A percentile compares a stretch with the other conserved stretches of the same genome.
phyloP scores from a whole-genome alignment of 1,284 basidiomycete species.

The Peniophora sp. region DNA sequence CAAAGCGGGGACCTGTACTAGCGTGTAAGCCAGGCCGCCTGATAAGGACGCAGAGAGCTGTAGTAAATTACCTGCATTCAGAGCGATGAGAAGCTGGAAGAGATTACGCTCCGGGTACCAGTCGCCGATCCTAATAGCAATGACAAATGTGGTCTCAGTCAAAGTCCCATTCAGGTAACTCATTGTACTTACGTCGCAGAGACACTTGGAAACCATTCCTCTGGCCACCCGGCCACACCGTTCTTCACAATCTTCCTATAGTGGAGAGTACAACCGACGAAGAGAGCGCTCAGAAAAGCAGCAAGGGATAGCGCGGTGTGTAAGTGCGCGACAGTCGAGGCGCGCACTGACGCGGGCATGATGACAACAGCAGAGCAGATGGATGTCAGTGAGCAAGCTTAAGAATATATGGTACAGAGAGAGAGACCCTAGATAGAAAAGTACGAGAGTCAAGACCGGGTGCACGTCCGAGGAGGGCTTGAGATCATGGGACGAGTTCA shows the following conservation, averaged over 20 bases:
- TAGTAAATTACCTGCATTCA: conserved; percentile 59
- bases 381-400: too few relatives aligned
- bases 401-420: too few relatives aligned
- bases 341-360: conserved; percentile 14
- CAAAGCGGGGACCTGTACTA: conserved; percentile 67
- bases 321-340: conserved; percentile 45
- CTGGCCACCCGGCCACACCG: conserved; percentile 74
- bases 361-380: too few relatives aligned
- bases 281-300: conserved; percentile 69
- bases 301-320: conserved; percentile 68
- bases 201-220: conserved; percentile 92
- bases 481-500: too few relatives aligned
- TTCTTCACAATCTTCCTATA: conserved; percentile 90
- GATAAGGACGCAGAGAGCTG: conserved; percentile 19
- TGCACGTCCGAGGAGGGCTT: too few relatives aligned
- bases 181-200: conserved; percentile 80
- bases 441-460: too few relatives aligned
- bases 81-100: conserved; percentile 87
- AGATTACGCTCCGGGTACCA: conserved; percentile 86
- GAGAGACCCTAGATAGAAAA: too few relatives aligned
- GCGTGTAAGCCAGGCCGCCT: conserved; percentile 18
- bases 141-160: conserved; percentile 1
- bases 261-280: conserved; percentile 64
- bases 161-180: background rate
- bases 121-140: conserved; percentile 75